phyloP scores from a whole-genome alignment of 192 early-diverging fungal genomes.

The Umbelopsis sp. region DNA sequence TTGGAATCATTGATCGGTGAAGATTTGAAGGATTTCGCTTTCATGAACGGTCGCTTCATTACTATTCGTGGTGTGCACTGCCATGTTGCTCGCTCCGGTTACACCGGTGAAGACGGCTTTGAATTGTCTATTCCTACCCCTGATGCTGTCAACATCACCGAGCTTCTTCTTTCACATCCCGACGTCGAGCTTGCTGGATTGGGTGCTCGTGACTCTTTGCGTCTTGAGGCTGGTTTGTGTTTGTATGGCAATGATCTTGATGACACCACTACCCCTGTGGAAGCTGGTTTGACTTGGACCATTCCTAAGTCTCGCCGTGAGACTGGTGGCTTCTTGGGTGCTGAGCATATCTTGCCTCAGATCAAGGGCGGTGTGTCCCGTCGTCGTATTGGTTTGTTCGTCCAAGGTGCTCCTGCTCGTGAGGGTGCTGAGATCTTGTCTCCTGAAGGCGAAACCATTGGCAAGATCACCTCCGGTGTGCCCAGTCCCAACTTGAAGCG shows the following conservation, averaged over 20 bases:
- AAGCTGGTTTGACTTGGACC: slow-evolving; percentile 94
- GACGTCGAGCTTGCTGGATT: slow-evolving; percentile 92
- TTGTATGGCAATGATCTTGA: slow-evolving; percentile 96
- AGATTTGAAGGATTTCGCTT: slow-evolving; percentile 74
- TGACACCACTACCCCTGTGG: slow-evolving; percentile 89
- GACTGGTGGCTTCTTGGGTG: slow-evolving; percentile 93
- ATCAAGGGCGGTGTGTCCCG: slow-evolving; percentile 77
- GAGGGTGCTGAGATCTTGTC: slow-evolving; percentile 70
- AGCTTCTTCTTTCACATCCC: slow-evolving; percentile 66
- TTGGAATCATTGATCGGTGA: slow-evolving; percentile 61
- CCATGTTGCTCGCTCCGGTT: slow-evolving; percentile 94
- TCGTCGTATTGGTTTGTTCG: slow-evolving; percentile 86
- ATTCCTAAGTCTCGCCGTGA: slow-evolving; percentile 82
- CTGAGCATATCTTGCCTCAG: slow-evolving; percentile 82
- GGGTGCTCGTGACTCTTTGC: slow-evolving; percentile 92
- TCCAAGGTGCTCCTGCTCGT: slow-evolving; percentile 94
- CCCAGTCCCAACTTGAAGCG: slow-evolving; percentile 90
- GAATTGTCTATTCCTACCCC: slow-evolving; percentile 88
- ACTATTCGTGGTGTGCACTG: slow-evolving; percentile 76
- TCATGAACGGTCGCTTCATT: slow-evolving; percentile 84
- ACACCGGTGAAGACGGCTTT: slow-evolving; percentile 99
- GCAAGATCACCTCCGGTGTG: slow-evolving; percentile 90
- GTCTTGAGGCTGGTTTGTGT: slow-evolving; percentile 96
- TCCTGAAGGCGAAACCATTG: slow-evolving; percentile 66
- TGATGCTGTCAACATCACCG: slow-evolving; percentile 69